Evolutionary conservation across 192 early-diverging fungal species (phyloP), one percentile per base, ranked within the genome.

Genomic region (Rhizophagus sp.): DNA sequence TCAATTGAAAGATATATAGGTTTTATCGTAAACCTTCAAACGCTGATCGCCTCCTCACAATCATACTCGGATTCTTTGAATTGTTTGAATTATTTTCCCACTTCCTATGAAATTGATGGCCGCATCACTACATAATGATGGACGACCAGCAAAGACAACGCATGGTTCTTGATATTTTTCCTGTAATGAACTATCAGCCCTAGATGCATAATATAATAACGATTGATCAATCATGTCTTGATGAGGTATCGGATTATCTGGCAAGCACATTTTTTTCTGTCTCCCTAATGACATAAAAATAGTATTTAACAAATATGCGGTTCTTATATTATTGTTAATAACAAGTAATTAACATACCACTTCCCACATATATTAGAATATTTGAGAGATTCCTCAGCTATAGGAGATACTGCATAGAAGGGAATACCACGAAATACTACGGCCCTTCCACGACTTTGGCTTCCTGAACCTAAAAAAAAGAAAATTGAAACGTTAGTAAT

Each of bases 321-420:
- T 30, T 30, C 27, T 30, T 30, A 1, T 30, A 1, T 30, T 1
- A 30, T 30, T 30, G 1, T 30, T 30, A 30, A 30, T 30, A 30
- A 30, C 30, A 30, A 30, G 6, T 41, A 78, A 11, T 3, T 8
- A 50, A 41, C 72, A 49, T 86, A 92, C 95, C 95, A 97, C 90
- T 97, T 94, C 24, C 93, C 93, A 81, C 90, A 88, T 74, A 97
- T 95, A 81, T 92, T 94, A 25, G 94, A 92, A 83, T 93, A 91
- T 79, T 94, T 90, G 12, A 97, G 83, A 1, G 93, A 90, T 44
- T 88, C 89, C 65, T 95, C 89, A 3, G 94, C 95, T 10, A 95
- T 87, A 0, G 94, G 93, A 6, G 92, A 94, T 5, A 93, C 85
- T 73, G 95, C 86, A 67, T 93, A 89, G 27, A 95, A 88, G 25